Percentiles rank a stretch among this genome's conserved stretches.
These are phyloP conservation scores for Microcyclospora pomicola DNA, from an alignment of 2,329 filamentous ascomycete species.

Conservation along the genomic window DNA sequence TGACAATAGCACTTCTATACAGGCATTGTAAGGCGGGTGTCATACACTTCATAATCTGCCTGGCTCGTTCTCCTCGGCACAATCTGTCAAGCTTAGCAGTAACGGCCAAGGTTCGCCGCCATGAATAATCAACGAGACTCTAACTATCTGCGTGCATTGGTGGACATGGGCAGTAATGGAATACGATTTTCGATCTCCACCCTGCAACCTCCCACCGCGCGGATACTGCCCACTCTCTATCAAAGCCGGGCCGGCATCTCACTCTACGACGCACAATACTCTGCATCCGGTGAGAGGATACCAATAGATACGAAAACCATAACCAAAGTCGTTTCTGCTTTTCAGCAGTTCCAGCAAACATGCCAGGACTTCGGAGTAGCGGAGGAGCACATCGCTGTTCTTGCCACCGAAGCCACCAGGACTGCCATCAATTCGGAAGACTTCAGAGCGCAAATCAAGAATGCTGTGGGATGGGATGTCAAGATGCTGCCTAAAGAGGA, in stretches of 20 bases:
- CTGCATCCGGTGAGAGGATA: conserved; percentile 25
- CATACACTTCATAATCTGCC: no score
- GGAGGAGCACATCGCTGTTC: conserved; percentile 50
- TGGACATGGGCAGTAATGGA: conserved; percentile 54
- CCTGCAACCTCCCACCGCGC: conserved; percentile 54
- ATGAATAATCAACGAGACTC: conserved; percentile 3
- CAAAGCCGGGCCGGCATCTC: conserved; percentile 69
- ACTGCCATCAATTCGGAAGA: conserved; percentile 59
- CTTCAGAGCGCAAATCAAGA: conserved; percentile 52
- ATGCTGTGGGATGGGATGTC: conserved; percentile 53
- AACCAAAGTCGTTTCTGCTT: conserved; percentile 46
- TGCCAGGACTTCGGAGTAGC: conserved; percentile 58
- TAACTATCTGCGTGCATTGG: conserved; percentile 18
- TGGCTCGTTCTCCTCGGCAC: no score
- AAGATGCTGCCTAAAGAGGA: conserved; percentile 62
- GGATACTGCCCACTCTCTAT: conserved; percentile 64
- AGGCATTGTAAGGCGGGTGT: no score
- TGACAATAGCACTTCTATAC: no score
- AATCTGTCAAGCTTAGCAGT: no score
- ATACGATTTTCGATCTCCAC: conserved; percentile 85
- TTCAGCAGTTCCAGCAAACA: conserved; percentile 57
- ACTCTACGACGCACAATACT: conserved; percentile 63
- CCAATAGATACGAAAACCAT: conserved; percentile 50
- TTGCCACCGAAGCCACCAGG: conserved; percentile 82
- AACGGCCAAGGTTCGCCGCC: no score